Percentiles rank a stretch among this genome's conserved stretches.
Evolutionary conservation across 495 filamentous ascomycete genomes (phyloP).

Genomic region (Barbatosphaeria neglecta): DNA sequence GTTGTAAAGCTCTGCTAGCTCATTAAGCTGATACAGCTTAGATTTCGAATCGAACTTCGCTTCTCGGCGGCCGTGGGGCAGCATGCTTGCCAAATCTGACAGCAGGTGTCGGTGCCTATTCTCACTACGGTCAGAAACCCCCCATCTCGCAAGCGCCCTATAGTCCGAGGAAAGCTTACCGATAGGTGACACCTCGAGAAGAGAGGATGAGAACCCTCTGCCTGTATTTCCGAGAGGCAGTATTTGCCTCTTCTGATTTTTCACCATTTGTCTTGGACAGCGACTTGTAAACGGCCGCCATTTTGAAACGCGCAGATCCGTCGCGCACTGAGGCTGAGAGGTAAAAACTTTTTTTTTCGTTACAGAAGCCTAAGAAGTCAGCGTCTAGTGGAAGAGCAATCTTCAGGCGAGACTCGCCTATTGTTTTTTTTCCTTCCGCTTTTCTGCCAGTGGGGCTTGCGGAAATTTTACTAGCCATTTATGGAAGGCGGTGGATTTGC

Average conservation of each 20-base stretch:
- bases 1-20: slow-evolving; percentile 93
- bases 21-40: slow-evolving; percentile 85
- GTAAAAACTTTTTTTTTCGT: no score
- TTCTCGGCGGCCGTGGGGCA: slow-evolving; percentile 88
- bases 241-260: slow-evolving; percentile 22
- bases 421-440: not conserved
- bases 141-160: slow-evolving; percentile 1
- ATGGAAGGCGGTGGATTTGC: not conserved
- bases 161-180: slow-evolving; percentile 37
- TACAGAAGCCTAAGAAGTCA: no score
- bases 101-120: slow-evolving; percentile 82
- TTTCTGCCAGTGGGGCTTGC: not conserved
- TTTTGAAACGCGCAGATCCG: slow-evolving; percentile 26
- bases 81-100: slow-evolving; percentile 74
- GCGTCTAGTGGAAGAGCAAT: not conserved
- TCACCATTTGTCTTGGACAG: slow-evolving; percentile 58
- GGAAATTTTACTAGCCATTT: not conserved
- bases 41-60: slow-evolving; percentile 95
- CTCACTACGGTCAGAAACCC: not conserved
- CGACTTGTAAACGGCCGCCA: slow-evolving; percentile 93
- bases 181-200: slow-evolving; percentile 78
- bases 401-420: not conserved
- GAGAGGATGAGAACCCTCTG: slow-evolving; percentile 82
- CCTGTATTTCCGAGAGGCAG: slow-evolving; percentile 45
- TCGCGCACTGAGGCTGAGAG: no score